These are phyloP conservation scores for Globisporangium paroecandrum DNA, from an alignment of 352 stramenopile species.

Conservation along the genomic window DNA sequence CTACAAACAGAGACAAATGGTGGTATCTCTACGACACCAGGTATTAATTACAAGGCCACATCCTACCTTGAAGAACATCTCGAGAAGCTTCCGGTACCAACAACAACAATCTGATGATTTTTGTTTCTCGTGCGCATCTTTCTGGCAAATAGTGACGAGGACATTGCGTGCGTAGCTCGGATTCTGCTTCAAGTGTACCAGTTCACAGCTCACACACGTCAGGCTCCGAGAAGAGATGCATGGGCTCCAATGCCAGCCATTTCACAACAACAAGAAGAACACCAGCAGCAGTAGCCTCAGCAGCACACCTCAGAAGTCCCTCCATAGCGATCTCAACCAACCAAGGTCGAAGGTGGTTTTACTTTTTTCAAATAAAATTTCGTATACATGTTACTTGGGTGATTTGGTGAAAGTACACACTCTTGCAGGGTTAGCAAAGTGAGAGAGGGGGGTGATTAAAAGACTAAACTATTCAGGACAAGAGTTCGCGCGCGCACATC, in stretches of 20 bases:
- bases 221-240: neutral
- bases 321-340: neutral
- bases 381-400: conserved; percentile 1
- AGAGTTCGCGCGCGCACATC: neutral
- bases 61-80: neutral
- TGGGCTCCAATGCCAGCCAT: neutral
- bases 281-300: neutral
- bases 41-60: conserved; percentile 14
- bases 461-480: conserved; percentile 6
- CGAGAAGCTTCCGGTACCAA: neutral
- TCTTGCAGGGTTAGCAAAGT: neutral
- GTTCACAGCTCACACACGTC: conserved; percentile 1
- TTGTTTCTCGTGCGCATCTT: neutral
- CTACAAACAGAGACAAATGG: conserved; percentile 27
- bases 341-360: neutral
- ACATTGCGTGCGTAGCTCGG: conserved; percentile 29
- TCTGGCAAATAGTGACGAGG: conserved; percentile 33
- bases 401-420: conserved; percentile 2
- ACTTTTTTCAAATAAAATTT: conserved; percentile 4
- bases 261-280: neutral
- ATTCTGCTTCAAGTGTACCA: conserved; percentile 23
- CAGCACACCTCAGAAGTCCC: neutral
- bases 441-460: neutral
- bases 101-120: neutral
- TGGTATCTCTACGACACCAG: conserved; percentile 51